Evolutionary conservation across 441 rosid species (phyloP).

Genomic region (Hura crepitans): DNA sequence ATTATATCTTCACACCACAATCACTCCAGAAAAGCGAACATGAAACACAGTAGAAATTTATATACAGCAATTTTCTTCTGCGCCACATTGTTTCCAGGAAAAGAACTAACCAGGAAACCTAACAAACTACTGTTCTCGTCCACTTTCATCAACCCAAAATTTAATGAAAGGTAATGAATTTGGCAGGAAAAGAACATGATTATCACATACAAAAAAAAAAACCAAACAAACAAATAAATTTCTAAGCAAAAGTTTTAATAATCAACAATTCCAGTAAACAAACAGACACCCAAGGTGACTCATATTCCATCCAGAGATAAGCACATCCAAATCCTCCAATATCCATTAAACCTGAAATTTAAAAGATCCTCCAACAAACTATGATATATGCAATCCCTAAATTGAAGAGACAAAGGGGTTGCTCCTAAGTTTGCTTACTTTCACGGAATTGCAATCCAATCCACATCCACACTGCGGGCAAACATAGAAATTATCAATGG

Average conservation of each 20-base stretch:
- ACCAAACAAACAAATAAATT: not conserved
- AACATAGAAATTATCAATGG: conserved; percentile 62
- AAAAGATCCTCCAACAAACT: not conserved
- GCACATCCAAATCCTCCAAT: conserved; percentile 3
- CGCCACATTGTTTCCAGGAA: not conserved
- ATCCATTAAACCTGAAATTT: conserved; percentile 1
- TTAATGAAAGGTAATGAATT: not conserved
- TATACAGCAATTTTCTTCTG: not conserved
- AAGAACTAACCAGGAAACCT: no score
- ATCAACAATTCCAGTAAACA: not conserved
- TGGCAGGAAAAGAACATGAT: not conserved
- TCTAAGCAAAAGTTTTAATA: not conserved
- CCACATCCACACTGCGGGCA: conserved; percentile 93
- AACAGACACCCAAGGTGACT: not conserved
- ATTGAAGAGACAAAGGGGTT: conserved; percentile 48
- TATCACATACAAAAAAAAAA: not conserved
- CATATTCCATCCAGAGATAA: not conserved
- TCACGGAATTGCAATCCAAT: conserved; percentile 44
- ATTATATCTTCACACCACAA: not conserved
- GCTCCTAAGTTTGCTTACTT: conserved; percentile 34
- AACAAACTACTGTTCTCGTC: not conserved
- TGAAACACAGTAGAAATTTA: not conserved
- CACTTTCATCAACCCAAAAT: not conserved
- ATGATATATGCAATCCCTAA: conserved; percentile 23
- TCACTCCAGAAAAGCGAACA: not conserved